Evolutionary conservation across 2,329 filamentous ascomycete species (phyloP).

Genomic region (Celoporthe dispersa): DNA sequence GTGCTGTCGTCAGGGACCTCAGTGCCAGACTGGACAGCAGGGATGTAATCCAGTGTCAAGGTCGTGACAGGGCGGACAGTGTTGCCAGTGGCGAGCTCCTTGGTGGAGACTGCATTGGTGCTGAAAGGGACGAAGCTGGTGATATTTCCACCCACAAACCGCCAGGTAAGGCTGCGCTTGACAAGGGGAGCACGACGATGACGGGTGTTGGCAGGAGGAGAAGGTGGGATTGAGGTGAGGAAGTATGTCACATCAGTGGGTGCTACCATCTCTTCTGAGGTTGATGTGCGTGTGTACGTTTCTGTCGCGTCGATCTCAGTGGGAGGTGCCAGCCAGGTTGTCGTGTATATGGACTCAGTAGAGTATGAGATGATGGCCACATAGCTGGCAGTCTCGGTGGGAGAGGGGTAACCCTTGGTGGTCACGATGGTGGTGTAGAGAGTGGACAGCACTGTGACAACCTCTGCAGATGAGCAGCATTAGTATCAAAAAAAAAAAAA

Average conservation of each 20-base stretch:
- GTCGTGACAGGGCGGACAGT: not conserved
- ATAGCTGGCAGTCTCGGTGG: not conserved
- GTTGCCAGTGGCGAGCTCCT: not conserved
- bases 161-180: not conserved
- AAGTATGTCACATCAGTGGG: conserved; percentile 6
- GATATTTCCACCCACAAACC: not conserved
- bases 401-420: not conserved
- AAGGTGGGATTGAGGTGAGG: not conserved
- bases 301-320: not conserved
- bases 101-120: not conserved
- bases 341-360: conserved; percentile 1
- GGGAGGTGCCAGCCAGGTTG: conserved; percentile 3
- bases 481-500: not conserved
- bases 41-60: not conserved
- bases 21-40: not conserved
- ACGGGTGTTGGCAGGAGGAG: not conserved
- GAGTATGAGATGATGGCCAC: conserved; percentile 2
- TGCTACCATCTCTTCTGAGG: not conserved
- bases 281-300: not conserved
- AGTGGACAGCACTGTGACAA: not conserved
- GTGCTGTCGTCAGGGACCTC: not conserved
- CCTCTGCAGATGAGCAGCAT: not conserved
- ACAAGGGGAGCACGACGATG: not conserved
- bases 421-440: not conserved
- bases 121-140: not conserved